Evolutionary conservation across 768 basidiomycete genomes (phyloP), one percentile per base, ranked within the genome.

Genomic region (Lyophyllum semitale): DNA sequence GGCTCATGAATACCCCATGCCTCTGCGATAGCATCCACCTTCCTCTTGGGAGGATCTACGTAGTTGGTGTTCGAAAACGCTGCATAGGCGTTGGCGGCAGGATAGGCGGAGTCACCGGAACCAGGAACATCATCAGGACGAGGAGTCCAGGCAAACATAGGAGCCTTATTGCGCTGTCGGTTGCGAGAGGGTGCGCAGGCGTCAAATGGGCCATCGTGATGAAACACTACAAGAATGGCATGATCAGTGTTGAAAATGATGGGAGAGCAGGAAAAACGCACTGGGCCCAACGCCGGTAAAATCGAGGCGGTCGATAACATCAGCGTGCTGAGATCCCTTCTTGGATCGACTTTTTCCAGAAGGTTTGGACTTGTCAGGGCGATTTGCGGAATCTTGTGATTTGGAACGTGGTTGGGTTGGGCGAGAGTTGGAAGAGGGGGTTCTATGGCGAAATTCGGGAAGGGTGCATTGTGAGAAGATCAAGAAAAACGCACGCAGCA

Each of bases 1-100:
- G 93, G 93, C 64, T 94, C 93, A 62, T 93, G 90, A 48, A 91
- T 92, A 33, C 93, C 93, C 93, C 93, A 94, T 1, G 93, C 93
- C 71, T 94, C 93, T 43, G 92, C 92, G 55, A 95, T 86, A 33
- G 89, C 91, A 62, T 94, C 91, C 30, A 90, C 86, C 66, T 91
- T 91, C 73, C 90, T 91, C 84, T 92, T 92, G 30, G 87, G 84
- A 8, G 82, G 81, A 55, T 83, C 80, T 51, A 81, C 80, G 44
- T 82, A 80, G 59, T 78, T 71, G 18, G 57, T 44, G 62, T 77
- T 69, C 59, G 81, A 69, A 66, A 82, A 83, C 3, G 74, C 71
- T 46, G 74, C 72, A 63, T 75, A 76, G 43, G 76, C 78, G 55
- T 71, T 66, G 12, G 81, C 69, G 49, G 84, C 66, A 3, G 87